These are phyloP conservation scores for Scheffersomyces stipitis DNA, from an alignment of 805 yeast species.

Conservation along the genomic window DNA sequence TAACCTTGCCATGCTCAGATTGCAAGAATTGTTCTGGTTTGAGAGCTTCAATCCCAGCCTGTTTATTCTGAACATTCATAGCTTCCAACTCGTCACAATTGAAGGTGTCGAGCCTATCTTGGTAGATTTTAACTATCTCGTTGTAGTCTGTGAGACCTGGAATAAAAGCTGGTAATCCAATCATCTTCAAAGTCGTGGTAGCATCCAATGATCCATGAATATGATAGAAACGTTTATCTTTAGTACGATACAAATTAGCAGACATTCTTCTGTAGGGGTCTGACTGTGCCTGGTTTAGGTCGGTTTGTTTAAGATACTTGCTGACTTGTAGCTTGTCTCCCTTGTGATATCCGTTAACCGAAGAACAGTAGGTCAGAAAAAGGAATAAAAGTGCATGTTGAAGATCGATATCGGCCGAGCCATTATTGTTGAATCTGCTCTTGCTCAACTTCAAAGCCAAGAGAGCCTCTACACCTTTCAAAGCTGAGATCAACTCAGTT, in stretches of 20 bases:
- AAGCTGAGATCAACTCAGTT: slow-evolving; percentile 21
- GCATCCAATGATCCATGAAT: slow-evolving; percentile 35
- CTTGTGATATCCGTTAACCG: slow-evolving; percentile 28
- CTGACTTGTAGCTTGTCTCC: slow-evolving; percentile 17
- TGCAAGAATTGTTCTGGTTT: slow-evolving; percentile 25
- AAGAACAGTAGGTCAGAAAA: slow-evolving; percentile 29
- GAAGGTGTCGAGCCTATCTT: slow-evolving; percentile 20
- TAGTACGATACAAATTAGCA: slow-evolving; percentile 33
- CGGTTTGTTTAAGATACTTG: slow-evolving; percentile 15
- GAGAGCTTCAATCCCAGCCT: slow-evolving; percentile 31
- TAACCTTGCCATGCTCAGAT: slow-evolving; percentile 27
- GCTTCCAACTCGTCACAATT: slow-evolving; percentile 26
- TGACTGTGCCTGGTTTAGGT: slow-evolving; percentile 19
- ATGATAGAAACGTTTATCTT: slow-evolving; percentile 26
- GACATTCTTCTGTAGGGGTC: slow-evolving; percentile 27
- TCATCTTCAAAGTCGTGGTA: slow-evolving; percentile 27
- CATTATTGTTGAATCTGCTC: slow-evolving; percentile 12
- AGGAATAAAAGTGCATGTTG: slow-evolving; percentile 28
- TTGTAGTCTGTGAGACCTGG: slow-evolving; percentile 21
- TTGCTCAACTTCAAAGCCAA: slow-evolving; percentile 16
- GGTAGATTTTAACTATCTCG: slow-evolving; percentile 19
- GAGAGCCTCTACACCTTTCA: slow-evolving; percentile 22
- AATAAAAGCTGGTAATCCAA: slow-evolving; percentile 27
- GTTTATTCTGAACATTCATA: slow-evolving; percentile 23
- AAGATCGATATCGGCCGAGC: slow-evolving; percentile 8